These are phyloP conservation scores for Posidonia australis DNA, from an alignment of 106 monocot species.

Conservation along the genomic window DNA sequence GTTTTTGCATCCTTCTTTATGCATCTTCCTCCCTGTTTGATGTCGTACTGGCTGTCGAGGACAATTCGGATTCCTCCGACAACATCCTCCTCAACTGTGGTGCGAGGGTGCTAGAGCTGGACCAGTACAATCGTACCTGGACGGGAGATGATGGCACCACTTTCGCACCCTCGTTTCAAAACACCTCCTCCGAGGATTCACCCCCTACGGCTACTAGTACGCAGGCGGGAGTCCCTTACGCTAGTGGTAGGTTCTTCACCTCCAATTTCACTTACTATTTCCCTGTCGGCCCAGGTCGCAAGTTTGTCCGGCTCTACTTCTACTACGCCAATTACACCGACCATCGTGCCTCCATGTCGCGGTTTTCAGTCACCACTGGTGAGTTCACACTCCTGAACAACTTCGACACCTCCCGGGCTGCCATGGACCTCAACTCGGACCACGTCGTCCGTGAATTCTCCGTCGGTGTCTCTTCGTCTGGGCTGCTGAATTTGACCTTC, in stretches of 20 bases:
- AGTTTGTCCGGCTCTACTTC: slow-evolving; percentile 71
- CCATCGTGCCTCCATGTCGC: slow-evolving; percentile 20
- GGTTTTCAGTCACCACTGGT: slow-evolving; percentile 49
- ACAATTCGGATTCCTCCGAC: neutral
- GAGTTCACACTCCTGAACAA: slow-evolving; percentile 48
- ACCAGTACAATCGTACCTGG: slow-evolving; percentile 4
- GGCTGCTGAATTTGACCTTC: slow-evolving; percentile 59
- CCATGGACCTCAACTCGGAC: slow-evolving; percentile 27
- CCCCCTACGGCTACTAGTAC: neutral
- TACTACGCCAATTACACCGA: slow-evolving; percentile 35
- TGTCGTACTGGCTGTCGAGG: neutral
- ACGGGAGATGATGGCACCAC: slow-evolving; percentile 9
- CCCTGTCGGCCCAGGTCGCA: slow-evolving; percentile 40
- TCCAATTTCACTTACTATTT: slow-evolving; percentile 68
- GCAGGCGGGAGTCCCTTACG: neutral
- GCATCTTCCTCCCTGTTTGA: too few species aligned
- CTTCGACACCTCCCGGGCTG: slow-evolving; percentile 51
- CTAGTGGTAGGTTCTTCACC: slow-evolving; percentile 34
- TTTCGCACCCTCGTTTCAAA: slow-evolving; percentile 2
- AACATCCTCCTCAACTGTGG: slow-evolving; percentile 7
- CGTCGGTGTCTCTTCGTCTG: slow-evolving; percentile 32
- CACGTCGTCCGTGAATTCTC: slow-evolving; percentile 52
- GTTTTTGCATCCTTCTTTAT: too few species aligned
- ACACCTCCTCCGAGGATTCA: neutral
- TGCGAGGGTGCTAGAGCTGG: neutral